Evolutionary conservation across 2,329 filamentous ascomycete species (phyloP), one percentile per base, ranked within the genome.

Genomic region (Fusarium torreyae): DNA sequence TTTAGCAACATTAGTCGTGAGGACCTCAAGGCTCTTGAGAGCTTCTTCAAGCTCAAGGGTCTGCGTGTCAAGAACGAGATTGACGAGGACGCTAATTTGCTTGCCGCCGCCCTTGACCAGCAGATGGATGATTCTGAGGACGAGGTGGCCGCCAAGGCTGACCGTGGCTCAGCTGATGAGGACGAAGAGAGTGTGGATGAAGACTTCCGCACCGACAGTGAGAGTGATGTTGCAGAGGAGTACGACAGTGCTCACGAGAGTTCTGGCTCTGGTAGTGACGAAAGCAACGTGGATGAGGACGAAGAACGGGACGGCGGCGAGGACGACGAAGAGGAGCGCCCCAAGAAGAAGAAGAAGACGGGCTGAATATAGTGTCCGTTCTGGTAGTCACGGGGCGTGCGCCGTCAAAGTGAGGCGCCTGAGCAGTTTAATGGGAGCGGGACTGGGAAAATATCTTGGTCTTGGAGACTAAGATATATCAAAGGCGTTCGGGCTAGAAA

Each of bases 1-100:
- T 99, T 99, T 84, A 97, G 94, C 83, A 99, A 99, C 85, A 99
- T 99, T 80, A 99, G 98, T 79, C 92, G 95, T 74, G 96, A 99
- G 83, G 96, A 99, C 79, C 93, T 98, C 81, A 93, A 96, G 82
- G 93, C 93, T 8, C 88, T 99, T n/a, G 96, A 99, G 80, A 91
- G 92, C 72, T 99, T 99, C 84, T 98, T 99, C 88, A 96, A 97
- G 82, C 89, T 94, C 73, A 98, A 98, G 86, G 92, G 91, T 65
- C 88, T 99, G 76, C 93, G 95, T 56, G 94, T 97, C 59, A 98
- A 98, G 90, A 99, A 99, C 80, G 96, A 99, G 82, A 98, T 99
- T 84, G 92, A 97, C 66, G 96, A 98, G 78, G 96, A 99, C 74
- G 92, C 93, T 78, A 90, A 92, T 78, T 72, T 88, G 58, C 88